Evolutionary conservation across 2,329 filamentous ascomycete species (phyloP).

Genomic region (Chalaropsis ovoidea): DNA sequence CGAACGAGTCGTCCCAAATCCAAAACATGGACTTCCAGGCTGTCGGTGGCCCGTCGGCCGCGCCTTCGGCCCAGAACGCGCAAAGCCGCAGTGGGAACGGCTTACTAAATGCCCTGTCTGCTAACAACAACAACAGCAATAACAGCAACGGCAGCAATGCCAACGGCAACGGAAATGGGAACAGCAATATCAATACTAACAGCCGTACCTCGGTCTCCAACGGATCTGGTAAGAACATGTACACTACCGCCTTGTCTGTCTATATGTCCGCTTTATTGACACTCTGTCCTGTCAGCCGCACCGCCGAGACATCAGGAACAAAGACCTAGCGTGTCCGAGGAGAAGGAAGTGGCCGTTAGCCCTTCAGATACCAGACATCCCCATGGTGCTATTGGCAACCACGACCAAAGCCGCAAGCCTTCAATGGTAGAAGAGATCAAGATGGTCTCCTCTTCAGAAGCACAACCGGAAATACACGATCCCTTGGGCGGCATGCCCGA

Average conservation of each 20-base stretch:
- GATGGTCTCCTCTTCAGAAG: constrained; percentile 28
- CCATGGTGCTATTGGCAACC: constrained; percentile 41
- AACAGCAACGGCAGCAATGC: neutral
- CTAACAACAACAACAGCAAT: constrained; percentile 31
- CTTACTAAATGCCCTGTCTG: constrained; percentile 53
- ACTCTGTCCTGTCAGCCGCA: neutral
- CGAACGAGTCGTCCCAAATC: constrained; percentile 33
- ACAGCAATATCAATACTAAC: neutral
- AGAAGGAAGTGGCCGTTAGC: constrained; percentile 33
- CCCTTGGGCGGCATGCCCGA: constrained; percentile 52
- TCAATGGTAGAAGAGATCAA: constrained; percentile 39
- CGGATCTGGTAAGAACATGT: neutral
- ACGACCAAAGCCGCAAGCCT: constrained; percentile 32
- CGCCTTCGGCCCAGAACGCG: constrained; percentile 30
- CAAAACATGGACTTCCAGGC: constrained; percentile 17
- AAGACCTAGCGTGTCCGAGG: constrained; percentile 34
- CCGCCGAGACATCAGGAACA: constrained; percentile 23
- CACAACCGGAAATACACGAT: constrained; percentile 40
- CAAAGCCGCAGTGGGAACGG: constrained; percentile 47
- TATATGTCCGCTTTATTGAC: neutral
- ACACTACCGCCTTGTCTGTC: neutral
- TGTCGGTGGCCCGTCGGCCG: constrained; percentile 9
- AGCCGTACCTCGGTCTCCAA: neutral
- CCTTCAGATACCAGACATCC: constrained; percentile 35
- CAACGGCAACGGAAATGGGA: neutral